Base-by-base conservation (phyloP, 352 stramenopile species). In the Aphanomyces invadans region DNA sequence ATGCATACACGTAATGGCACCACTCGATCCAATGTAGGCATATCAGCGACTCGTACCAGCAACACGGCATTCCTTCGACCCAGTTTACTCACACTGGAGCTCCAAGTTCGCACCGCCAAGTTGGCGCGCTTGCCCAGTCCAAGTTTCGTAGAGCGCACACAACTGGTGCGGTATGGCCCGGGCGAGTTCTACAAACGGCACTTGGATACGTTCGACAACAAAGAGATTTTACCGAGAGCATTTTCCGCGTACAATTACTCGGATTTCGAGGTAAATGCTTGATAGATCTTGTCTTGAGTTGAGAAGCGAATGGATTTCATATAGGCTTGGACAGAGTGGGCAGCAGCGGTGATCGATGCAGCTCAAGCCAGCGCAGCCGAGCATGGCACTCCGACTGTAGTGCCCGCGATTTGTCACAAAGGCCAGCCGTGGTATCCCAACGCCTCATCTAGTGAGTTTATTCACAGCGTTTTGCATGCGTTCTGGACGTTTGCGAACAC, bases 401-500 rank as follows among this genome's bases (percentile, higher is more conserved):
- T 87, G n/a, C 72, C 72, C 0, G 65, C 56, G 23, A 54, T 62
- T 12, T 87, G 83, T 42, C 49, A 65, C 3, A 53, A 57, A 23
- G 76, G 74, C n/a, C 71, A 71, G 7, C 29, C 12, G 1, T 72
- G 80, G 71, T 80, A 78, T 63, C 78, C 80, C 0, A 70, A 84
- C 54, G 48, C 54, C 11, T 38, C 75, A 5, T 77, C 62, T 33
- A 57, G 65, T 4, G 64, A 53, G 15, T 89, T 88, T 68, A 76
- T 84, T 32, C 71, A 84, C 39, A 71, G 67, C 0, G 45, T 90
- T 12, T 59, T 90, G 3, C 56, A 39, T n/a, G 71, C 63, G 15
- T 89, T 90, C 54, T 69, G 86, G 33, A 73, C 78, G 45, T 75
- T 86, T 36, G 76, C 74, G 2, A 70, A 74, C 26, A 44, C 52